Percentiles rank a stretch among this genome's conserved stretches.
These are phyloP conservation scores for Leptographium radiaticola DNA, from an alignment of 2,329 filamentous ascomycete species.

Conservation along the genomic window DNA sequence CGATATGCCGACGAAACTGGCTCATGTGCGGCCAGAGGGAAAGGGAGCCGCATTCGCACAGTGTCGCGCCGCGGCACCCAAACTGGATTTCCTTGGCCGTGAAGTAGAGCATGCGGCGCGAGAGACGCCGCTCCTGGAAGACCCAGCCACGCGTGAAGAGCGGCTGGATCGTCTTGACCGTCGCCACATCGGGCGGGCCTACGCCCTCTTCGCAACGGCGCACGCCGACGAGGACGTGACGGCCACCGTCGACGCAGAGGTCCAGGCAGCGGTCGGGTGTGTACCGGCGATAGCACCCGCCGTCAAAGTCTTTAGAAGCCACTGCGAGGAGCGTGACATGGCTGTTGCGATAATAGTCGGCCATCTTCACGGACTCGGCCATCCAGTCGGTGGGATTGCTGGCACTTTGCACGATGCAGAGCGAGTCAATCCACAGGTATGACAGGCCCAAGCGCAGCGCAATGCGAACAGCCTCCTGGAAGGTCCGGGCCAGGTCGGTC, in stretches of 20 bases:
- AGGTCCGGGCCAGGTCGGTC: neutral
- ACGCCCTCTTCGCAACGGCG: neutral
- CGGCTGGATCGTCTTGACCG: neutral
- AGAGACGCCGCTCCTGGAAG: conserved; percentile 1
- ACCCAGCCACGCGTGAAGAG: neutral
- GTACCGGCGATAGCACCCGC: neutral
- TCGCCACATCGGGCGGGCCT: neutral
- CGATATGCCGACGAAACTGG: neutral
- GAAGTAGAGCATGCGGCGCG: neutral
- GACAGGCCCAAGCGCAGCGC: neutral
- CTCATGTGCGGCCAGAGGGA: neutral
- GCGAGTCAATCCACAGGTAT: neutral
- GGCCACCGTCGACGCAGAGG: neutral
- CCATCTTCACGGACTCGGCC: conserved; percentile 6
- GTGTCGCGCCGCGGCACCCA: neutral
- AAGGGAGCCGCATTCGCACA: neutral
- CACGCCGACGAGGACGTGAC: neutral
- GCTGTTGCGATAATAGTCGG: conserved; percentile 3
- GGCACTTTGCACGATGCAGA: neutral
- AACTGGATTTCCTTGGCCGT: neutral
- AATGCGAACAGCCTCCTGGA: neutral
- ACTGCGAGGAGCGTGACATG: conserved; percentile 4
- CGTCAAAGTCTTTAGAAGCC: neutral
- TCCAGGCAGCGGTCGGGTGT: neutral
- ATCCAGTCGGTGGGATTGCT: conserved; percentile 1